Base-by-base conservation (phyloP, 2,329 filamentous ascomycete species). In the Fusarium succisae region DNA sequence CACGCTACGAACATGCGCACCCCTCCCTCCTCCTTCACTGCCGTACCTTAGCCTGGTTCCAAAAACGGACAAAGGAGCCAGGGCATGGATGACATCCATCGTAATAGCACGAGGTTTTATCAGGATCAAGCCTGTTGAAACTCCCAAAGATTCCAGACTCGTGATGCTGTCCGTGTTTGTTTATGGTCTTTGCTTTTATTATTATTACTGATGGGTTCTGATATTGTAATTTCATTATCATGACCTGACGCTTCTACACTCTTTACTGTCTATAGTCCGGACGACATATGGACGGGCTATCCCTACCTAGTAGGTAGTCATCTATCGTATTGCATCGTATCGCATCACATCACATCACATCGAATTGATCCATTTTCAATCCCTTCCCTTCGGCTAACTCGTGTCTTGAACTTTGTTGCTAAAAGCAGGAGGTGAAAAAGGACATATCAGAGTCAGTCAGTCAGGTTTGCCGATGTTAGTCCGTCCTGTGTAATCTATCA, bases 61-160 rank as follows among this genome's bases (percentile, higher is more conserved):
- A 47, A 45, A 68, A 68, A 41, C 47, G 54, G 67, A 30, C 43
- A 51, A 22, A 47, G 43, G 30, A 53, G n/a, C 57, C 56, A 54
- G 38, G 62, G 32, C 63, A 39, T 54, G 35, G 35, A 39, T 54
- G 51, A 54, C 51, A 54, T 38, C 51, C 51, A 60, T 66, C 54
- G 38, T 54, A 43, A 61, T 55, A 51, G 35, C 63, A 68, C 54
- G 48, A 48, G 47, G 53, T 64, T 50, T 54, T 72, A 58, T 66
- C 60, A 66, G 70, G 70, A 73, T 73, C 39, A 67, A 65, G 70
- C 70, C 59, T 73, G 71, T 66, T 67, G 35, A 41, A 28, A 53
- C 32, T 26, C 47, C 37, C 30, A 26, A 48, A 48, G 13, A 60
- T 45, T 35, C 28, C 54, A 63, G 24, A 47, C 28, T 43, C 30